Percentiles rank a stretch among this genome's conserved stretches.
phyloP scores from a whole-genome alignment of 495 filamentous ascomycete genomes.

The Penicillium coffeae region DNA sequence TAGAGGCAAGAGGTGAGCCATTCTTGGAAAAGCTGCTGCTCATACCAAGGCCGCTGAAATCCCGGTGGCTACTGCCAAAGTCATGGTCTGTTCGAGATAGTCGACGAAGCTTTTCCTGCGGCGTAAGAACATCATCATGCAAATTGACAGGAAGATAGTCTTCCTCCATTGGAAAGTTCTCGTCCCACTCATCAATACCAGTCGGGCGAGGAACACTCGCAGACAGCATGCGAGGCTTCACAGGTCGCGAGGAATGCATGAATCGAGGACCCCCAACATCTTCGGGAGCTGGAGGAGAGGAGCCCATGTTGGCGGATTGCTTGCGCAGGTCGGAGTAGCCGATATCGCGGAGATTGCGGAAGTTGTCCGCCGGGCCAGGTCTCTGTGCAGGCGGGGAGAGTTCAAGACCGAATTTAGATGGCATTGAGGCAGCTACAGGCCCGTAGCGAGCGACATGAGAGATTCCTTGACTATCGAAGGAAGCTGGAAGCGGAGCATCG shows the following conservation, averaged over 20 bases:
- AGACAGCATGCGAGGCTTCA: constrained; percentile 66
- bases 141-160: constrained; percentile 84
- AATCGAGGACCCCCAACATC: constrained; percentile 60
- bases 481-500: constrained; percentile 90
- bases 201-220: constrained; percentile 68
- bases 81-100: constrained; percentile 71
- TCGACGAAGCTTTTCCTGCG: constrained; percentile 80
- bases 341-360: constrained; percentile 77
- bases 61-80: constrained; percentile 55
- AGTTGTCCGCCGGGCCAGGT: constrained; percentile 60
- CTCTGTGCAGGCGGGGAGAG: constrained; percentile 64
- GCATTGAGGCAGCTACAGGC: constrained; percentile 88
- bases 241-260: constrained; percentile 80
- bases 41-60: constrained; percentile 58
- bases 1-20: constrained; percentile 74
- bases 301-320: constrained; percentile 54
- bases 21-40: constrained; percentile 64
- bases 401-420: constrained; percentile 86
- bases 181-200: constrained; percentile 71
- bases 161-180: constrained; percentile 86
- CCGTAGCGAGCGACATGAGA: constrained; percentile 87
- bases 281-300: constrained; percentile 57
- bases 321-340: constrained; percentile 67
- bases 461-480: constrained; percentile 94
- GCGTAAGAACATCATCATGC: constrained; percentile 89